Conservation (phyloP, 1,284 basidiomycete species). For the Sanghuangporus baumii region DNA sequence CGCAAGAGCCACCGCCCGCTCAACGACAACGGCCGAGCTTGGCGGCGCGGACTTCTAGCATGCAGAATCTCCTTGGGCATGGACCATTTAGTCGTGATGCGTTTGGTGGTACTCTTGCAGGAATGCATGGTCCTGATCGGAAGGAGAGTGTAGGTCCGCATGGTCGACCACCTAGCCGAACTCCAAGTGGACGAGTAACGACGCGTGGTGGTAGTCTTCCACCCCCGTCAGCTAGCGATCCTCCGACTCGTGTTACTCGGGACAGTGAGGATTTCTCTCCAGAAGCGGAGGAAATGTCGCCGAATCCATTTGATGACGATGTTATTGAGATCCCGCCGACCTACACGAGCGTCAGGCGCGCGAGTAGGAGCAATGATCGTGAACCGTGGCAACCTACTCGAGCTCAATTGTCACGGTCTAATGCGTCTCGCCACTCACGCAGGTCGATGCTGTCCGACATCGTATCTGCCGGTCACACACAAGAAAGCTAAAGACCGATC, state of each 20-base stretch:
- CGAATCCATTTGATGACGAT: conserved; percentile 3
- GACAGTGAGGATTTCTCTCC: conserved; percentile 11
- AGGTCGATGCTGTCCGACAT: background rate
- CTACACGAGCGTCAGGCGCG: conserved; percentile 12
- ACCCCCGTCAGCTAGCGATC: background rate
- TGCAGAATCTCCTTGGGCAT: background rate
- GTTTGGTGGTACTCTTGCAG: background rate
- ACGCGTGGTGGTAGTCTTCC: background rate
- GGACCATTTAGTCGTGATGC: background rate
- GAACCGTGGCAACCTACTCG: background rate
- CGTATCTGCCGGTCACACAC: background rate
- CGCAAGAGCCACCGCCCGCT: background rate
- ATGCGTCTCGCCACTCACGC: conserved; percentile 1
- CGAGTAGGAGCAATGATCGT: background rate
- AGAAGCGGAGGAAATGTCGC: conserved; percentile 1
- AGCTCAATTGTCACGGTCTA: conserved; percentile 2
- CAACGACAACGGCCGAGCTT: conserved; percentile 3
- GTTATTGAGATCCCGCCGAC: conserved; percentile 15
- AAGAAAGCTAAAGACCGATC: background rate
- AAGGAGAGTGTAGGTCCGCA: conserved; percentile 8
- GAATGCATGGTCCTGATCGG: conserved; percentile 5
- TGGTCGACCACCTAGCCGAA: conserved; percentile 1
- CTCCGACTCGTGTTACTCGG: conserved; percentile 3
- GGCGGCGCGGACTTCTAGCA: conserved; percentile 8
- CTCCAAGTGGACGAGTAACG: background rate